phyloP scores from a whole-genome alignment of 148 eudicot species.

The Rhododendron williamsianum region DNA sequence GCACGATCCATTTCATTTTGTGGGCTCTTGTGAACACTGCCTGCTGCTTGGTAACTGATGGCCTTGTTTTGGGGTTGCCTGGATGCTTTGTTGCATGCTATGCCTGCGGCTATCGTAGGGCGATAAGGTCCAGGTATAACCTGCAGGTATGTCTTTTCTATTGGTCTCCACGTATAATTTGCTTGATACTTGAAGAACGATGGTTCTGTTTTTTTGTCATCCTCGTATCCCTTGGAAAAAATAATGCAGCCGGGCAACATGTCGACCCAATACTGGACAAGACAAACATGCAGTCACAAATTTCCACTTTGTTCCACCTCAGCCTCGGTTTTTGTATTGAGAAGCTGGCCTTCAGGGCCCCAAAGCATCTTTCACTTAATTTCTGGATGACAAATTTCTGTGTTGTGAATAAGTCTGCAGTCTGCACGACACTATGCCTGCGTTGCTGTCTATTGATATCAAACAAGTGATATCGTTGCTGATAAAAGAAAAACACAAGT shows the following conservation, averaged over 20 bases:
- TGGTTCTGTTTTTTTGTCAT: neutral
- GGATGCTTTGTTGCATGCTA: slow-evolving; percentile 76
- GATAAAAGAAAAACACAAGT: neutral
- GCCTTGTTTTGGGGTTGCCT: slow-evolving; percentile 61
- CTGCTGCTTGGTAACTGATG: slow-evolving; percentile 72
- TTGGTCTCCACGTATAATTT: neutral
- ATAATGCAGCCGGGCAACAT: neutral
- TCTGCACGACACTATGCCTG: neutral
- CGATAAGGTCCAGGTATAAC: slow-evolving; percentile 58
- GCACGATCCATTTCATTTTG: slow-evolving; percentile 58
- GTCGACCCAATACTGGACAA: neutral
- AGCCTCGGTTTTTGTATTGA: neutral
- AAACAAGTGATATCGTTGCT: neutral
- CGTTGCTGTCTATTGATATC: neutral
- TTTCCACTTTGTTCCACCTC: neutral
- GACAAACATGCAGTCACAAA: neutral
- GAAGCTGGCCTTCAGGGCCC: neutral
- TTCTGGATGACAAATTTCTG: neutral
- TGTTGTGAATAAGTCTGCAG: neutral
- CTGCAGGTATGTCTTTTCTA: slow-evolving; percentile 45
- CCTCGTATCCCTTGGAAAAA: neutral
- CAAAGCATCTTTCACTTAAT: neutral
- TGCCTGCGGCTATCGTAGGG: slow-evolving; percentile 64
- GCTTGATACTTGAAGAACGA: neutral
- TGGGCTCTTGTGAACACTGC: slow-evolving; percentile 62